These are phyloP conservation scores for Rhizopus microsporus DNA, from an alignment of 371 early-diverging fungal genomes.

Conservation along the genomic window DNA sequence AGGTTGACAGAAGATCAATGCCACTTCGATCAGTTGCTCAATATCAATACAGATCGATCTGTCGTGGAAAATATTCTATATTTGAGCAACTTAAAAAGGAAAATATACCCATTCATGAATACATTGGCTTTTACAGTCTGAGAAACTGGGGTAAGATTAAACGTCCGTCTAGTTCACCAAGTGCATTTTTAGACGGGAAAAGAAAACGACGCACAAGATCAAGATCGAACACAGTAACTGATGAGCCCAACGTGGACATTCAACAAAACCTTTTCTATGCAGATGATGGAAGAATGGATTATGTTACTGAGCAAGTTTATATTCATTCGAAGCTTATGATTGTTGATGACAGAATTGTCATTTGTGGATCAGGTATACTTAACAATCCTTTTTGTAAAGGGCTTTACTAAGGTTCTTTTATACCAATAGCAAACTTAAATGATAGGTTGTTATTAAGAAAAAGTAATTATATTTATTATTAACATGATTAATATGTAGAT, in stretches of 20 bases:
- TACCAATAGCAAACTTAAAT: constrained; percentile 44
- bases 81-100: constrained; percentile 57
- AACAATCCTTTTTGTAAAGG: background rate
- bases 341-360: constrained; percentile 73
- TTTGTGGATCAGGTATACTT: constrained; percentile 59
- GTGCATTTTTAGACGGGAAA: background rate
- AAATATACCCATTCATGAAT: constrained; percentile 69
- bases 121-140: constrained; percentile 79
- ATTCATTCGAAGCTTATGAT: constrained; percentile 88
- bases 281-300: constrained; percentile 27
- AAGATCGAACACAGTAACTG: constrained; percentile 1
- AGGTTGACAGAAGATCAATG: constrained; percentile 47
- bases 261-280: constrained; percentile 1
- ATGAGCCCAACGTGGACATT: background rate
- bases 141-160: constrained; percentile 67
- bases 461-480: background rate
- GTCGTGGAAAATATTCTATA: constrained; percentile 76
- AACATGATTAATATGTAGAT: constrained; percentile 44
- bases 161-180: background rate
- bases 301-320: constrained; percentile 80
- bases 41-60: constrained; percentile 81
- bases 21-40: constrained; percentile 64
- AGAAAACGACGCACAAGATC: background rate
- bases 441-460: constrained; percentile 30
- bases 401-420: background rate